A percentile compares a stretch with the other conserved stretches of the same genome.
Evolutionary conservation across 176 grass and related monocot species (phyloP).

Genomic region (Carex parvula): DNA sequence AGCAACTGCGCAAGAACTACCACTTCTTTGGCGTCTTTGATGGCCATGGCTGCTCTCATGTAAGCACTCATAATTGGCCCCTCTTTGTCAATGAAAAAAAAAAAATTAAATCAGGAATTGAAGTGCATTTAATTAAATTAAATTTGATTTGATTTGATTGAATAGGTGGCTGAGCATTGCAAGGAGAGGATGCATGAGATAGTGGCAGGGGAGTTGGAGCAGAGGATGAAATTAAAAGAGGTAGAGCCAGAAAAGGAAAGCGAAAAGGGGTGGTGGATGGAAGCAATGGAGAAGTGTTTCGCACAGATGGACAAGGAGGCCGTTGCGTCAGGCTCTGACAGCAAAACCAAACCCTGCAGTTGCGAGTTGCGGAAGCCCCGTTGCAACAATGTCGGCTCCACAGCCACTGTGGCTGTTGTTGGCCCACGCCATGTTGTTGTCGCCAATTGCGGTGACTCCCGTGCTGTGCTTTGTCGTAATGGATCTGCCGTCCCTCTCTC

Average conservation of each 20-base stretch:
- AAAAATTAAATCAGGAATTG: background rate
- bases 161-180: conserved; percentile 63
- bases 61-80: conserved; percentile 14
- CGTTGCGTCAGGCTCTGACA: conserved; percentile 11
- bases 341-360: conserved; percentile 33
- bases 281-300: conserved; percentile 73
- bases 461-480: conserved; percentile 65
- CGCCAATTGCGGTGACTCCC: conserved; percentile 82
- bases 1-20: background rate
- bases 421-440: conserved; percentile 52
- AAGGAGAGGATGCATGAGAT: conserved; percentile 77
- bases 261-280: conserved; percentile 32
- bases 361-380: conserved; percentile 68
- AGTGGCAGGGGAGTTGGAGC: conserved; percentile 45
- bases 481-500: conserved; percentile 69
- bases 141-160: background rate
- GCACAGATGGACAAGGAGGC: conserved; percentile 73
- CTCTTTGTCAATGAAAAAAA: background rate
- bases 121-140: background rate
- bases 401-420: conserved; percentile 71
- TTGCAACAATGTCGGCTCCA: conserved; percentile 87
- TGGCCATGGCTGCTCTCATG: conserved; percentile 94
- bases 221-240: background rate
- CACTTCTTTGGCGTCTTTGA: conserved; percentile 89
- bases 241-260: background rate